These are phyloP conservation scores for Penicillium sp. DNA, from an alignment of 2,329 filamentous ascomycete species.

Conservation along the genomic window DNA sequence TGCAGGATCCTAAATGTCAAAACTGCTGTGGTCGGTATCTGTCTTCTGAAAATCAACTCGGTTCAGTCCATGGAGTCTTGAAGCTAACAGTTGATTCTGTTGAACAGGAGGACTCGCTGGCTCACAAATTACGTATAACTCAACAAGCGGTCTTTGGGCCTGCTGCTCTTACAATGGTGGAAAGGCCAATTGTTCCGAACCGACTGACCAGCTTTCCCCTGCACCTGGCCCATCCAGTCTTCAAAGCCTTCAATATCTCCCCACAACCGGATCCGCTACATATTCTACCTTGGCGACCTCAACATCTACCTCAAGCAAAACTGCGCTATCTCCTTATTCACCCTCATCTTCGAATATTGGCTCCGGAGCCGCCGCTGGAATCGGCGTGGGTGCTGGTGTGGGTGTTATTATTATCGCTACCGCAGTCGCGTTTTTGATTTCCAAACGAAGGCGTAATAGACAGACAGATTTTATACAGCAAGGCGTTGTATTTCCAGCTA, in stretches of 20 bases:
- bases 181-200: neutral
- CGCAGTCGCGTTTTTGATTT: too few relatives aligned
- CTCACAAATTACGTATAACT: slow-evolving; percentile 1
- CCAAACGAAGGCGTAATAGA: too few relatives aligned
- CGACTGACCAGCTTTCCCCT: neutral
- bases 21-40: neutral
- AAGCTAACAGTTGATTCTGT: neutral
- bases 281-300: neutral
- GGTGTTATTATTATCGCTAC: neutral
- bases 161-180: neutral
- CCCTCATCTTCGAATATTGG: neutral
- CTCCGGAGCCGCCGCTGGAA: neutral
- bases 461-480: too few relatives aligned
- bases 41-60: too few relatives aligned
- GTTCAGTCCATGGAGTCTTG: too few relatives aligned
- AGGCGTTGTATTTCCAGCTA: too few relatives aligned
- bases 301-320: neutral
- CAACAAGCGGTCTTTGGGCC: neutral
- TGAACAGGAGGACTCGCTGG: neutral
- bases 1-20: neutral
- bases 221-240: slow-evolving; percentile 1
- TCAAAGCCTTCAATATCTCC: neutral
- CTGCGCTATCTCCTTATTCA: neutral
- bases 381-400: neutral
- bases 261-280: neutral